These are phyloP conservation scores for Penicillium malachiteum DNA, from an alignment of 495 filamentous ascomycete genomes.

Conservation along the genomic window DNA sequence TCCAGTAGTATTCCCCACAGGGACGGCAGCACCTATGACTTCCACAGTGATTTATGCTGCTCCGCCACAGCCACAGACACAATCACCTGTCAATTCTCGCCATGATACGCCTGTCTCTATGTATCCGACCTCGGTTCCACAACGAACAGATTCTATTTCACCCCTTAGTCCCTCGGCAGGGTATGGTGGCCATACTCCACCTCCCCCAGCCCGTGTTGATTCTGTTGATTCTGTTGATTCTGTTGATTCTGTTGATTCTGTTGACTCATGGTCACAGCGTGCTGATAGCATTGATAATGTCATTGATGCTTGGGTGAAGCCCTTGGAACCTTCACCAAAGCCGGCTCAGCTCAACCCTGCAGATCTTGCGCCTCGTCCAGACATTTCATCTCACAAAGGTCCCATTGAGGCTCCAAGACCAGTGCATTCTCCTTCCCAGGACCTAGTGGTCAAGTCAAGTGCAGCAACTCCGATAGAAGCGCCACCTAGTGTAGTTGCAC, in stretches of 20 bases:
- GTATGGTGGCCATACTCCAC: constrained; percentile 14
- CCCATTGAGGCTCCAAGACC: constrained; percentile 16
- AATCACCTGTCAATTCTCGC: constrained; percentile 8
- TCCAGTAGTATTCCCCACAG: constrained; percentile 10
- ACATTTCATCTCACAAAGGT: constrained; percentile 1
- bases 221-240: constrained; percentile 28
- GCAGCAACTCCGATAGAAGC: constrained; percentile 1
- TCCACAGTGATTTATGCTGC: no score
- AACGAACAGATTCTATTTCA: constrained; percentile 12
- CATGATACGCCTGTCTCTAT: background rate
- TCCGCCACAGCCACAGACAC: background rate
- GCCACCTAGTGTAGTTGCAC: constrained; percentile 1
- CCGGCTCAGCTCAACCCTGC: constrained; percentile 4
- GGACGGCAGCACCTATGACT: background rate
- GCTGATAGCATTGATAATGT: constrained; percentile 45
- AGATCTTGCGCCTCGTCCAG: constrained; percentile 9
- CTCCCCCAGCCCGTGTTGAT: constrained; percentile 27
- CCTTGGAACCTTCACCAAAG: constrained; percentile 22
- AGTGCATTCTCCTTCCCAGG: constrained; percentile 1
- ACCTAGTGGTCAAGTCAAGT: background rate
- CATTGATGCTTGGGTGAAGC: constrained; percentile 43
- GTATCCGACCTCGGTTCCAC: background rate
- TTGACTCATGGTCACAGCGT: constrained; percentile 19
- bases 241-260: constrained; percentile 31
- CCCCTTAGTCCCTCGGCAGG: constrained; percentile 27